Base-by-base conservation (phyloP, 1,139 yeast species). In the Arxiozyma slooffiae region DNA sequence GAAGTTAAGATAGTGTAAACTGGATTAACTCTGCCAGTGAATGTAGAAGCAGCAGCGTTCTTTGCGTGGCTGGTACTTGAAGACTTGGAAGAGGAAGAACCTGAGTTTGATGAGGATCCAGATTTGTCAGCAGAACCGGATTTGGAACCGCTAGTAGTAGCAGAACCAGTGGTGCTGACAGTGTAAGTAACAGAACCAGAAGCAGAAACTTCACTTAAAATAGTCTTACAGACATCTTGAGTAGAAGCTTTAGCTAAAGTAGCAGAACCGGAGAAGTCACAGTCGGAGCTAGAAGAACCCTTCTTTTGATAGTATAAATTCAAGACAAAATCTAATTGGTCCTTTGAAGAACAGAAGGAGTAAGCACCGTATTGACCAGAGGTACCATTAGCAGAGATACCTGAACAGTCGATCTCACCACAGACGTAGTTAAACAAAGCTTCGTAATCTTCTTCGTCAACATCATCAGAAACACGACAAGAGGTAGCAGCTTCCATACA, bases 1-100 rank as follows among this genome's bases (percentile, higher is more conserved):
- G 77, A 67, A 53, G 84, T 72, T 76, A 84, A 81, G 55, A 95
- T 89, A 47, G 92, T 78, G 76, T 86, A 85, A 60, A 88, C 77
- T 60, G 86, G 72, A 75, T 90, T 90, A 44, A 55, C 53, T 49
- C 57, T 60, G 50, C 61, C 50, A 50, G 49, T 40, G 34, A 50
- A 41, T 24, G 34, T 46, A 39, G 61, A 52, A 47, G 63, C 62
- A 34, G 60, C 56, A 42, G 62, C 53, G 41, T 67, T 53, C 44
- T 65, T 57, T 45, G 69, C 47, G 26, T 66, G 46, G 7, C 49
- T 36, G 39, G 47, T 14, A 16, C 44, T 46, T 17, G 51, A 40
- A 17, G 39, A 37, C 11, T 38, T 26, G 21, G 49, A 47, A 5
- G 50, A 48, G 7, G 49, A 47, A 20, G 44, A 41, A 20, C 45